phyloP scores from a whole-genome alignment of 2,329 filamentous ascomycete genomes.

The Phialocephala subalpina region DNA sequence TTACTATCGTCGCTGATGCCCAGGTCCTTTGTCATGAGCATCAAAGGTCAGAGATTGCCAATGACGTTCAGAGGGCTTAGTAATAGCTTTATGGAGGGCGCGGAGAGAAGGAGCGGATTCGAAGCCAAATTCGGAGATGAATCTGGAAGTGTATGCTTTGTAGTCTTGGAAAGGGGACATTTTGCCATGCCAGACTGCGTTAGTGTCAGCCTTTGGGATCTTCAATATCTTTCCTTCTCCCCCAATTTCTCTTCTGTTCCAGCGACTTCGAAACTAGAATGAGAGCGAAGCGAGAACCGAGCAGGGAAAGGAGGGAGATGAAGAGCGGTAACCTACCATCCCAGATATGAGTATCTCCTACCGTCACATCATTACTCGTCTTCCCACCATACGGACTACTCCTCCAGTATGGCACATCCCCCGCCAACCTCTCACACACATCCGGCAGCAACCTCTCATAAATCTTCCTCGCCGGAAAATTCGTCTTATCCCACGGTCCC shows the following conservation, averaged over 20 bases:
- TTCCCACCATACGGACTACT: conserved; percentile 86
- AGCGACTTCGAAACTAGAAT: too few species aligned
- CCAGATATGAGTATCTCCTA: conserved; percentile 64
- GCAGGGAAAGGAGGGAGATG: neutral
- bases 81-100: conserved; percentile 60
- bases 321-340: conserved; percentile 48
- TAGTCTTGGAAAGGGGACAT: conserved; percentile 62
- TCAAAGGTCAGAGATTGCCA: conserved; percentile 58
- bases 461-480: conserved; percentile 40
- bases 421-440: conserved; percentile 71
- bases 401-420: conserved; percentile 78
- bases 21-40: conserved; percentile 63
- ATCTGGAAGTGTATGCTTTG: conserved; percentile 55
- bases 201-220: conserved; percentile 14
- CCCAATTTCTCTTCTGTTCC: too few species aligned
- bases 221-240: too few species aligned
- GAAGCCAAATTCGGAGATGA: conserved; percentile 64
- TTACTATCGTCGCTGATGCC: conserved; percentile 57
- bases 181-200: conserved; percentile 58
- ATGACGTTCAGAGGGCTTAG: conserved; percentile 54
- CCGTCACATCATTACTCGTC: conserved; percentile 63
- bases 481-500: conserved; percentile 38
- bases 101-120: conserved; percentile 54
- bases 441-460: conserved; percentile 74
- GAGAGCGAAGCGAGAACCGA: too few species aligned